Base-by-base conservation (phyloP, 108 stramenopile species). In the Aureococcus anophagefferens region DNA sequence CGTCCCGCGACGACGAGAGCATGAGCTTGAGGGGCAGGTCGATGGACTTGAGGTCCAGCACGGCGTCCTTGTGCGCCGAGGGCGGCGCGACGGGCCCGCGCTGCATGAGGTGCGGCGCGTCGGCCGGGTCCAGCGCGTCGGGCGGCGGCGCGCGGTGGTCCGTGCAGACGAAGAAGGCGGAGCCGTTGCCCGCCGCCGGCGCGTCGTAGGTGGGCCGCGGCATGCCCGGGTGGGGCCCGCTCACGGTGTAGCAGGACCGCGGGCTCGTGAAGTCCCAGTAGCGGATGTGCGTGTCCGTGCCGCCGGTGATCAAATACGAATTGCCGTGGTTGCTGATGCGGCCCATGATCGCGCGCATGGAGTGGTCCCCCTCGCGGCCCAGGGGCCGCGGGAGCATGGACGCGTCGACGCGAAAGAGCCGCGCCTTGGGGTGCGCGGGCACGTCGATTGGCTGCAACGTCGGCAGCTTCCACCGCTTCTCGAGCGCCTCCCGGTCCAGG, bases 191-290 rank as follows among this genome's bases (percentile, higher is more conserved):
- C 7, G 51, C 51, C 7, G 51, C 21, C 51, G 51, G 51, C 21
- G 51, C 14, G 21, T 91, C 89, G 70, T 88, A 90, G 33, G 66
- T 74, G 33, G 91, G 90, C 3, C 87, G 83, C 40, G 84, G 81
- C 62, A 90, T 89, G 63, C 76, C 72, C 15, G 80, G 64, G 33
- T 69, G 73, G 34, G 84, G 78, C 14, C 95, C 93, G 68, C 80
- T 87, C 25, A 93, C 84, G 31, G 82, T 87, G 76, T 84, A 93
- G 70, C 91, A 95, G 75, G 90, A 89, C 34, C 87, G 86, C 31
- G 94, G 86, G 4, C 82, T 72, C 0, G 78, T 72, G 67, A 93
- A 89, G 73, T 95, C 92, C 94, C 94, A 97, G 74, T 86, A 91
- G 64, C 92, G 73, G 40, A 97, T 88, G 51, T 80, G 77, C 28